Evolutionary conservation across 192 early-diverging fungal genomes (phyloP).

Genomic region (Coemansia sp.): DNA sequence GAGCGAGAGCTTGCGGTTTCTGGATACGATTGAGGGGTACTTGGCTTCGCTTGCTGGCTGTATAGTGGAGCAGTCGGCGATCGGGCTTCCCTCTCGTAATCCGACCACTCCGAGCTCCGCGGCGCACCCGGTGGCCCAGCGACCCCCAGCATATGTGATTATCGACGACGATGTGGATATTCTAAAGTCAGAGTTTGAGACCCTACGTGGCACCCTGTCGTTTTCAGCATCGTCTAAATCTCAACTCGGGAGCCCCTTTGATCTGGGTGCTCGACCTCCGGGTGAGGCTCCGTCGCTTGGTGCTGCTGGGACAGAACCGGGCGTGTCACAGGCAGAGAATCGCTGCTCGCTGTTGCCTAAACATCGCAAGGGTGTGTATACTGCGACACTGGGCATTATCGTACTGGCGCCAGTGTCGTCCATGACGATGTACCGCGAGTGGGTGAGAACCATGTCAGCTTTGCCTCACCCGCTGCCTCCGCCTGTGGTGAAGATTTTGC

Average conservation of each 20-base stretch:
- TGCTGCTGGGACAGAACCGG: not conserved
- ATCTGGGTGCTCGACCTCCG: not conserved
- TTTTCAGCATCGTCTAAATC: conserved; percentile 30
- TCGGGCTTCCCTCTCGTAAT: conserved; percentile 18
- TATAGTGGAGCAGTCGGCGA: conserved; percentile 25
- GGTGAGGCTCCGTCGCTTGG: not conserved
- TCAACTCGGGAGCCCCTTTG: conserved; percentile 9
- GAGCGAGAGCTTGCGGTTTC: conserved; percentile 2
- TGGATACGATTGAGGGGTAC: conserved; percentile 25
- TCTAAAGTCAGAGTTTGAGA: conserved; percentile 45
- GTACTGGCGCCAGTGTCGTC: conserved; percentile 29
- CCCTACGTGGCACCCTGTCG: conserved; percentile 46
- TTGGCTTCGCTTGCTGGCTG: conserved; percentile 26
- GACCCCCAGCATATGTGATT: conserved; percentile 43
- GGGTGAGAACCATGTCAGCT: conserved; percentile 17
- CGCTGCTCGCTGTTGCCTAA: conserved; percentile 11
- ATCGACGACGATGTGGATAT: conserved; percentile 33
- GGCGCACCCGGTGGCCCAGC: conserved; percentile 35
- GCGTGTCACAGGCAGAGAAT: not conserved
- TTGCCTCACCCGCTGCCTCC: conserved; percentile 48
- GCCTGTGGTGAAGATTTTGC: conserved; percentile 42
- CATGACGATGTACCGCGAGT: conserved; percentile 21
- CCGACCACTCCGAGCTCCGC: conserved; percentile 30
- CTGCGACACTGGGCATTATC: conserved; percentile 43
- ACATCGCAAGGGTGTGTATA: conserved; percentile 21